A percentile compares a stretch with the other conserved stretches of the same genome.
phyloP scores from a whole-genome alignment of 805 yeast species.

The Teunomyces lycoperdinae region DNA sequence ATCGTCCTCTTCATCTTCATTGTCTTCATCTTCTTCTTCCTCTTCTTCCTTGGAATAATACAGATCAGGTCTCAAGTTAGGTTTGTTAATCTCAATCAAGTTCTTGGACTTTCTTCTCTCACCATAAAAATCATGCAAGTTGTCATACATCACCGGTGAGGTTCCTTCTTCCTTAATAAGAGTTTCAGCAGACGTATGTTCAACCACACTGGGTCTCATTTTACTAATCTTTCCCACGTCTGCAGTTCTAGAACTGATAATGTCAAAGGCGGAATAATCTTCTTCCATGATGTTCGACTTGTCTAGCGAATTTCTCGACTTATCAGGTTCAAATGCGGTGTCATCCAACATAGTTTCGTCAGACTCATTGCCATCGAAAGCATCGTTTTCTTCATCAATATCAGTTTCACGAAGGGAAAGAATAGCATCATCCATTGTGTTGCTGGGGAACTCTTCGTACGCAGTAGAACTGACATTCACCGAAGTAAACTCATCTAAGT shows the following conservation, averaged over 20 bases:
- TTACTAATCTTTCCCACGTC: conserved; percentile 26
- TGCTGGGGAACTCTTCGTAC: conserved; percentile 14
- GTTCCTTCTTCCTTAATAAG: conserved; percentile 12
- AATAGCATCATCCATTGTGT: conserved; percentile 6
- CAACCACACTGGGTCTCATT: conserved; percentile 22
- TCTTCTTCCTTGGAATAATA: background rate
- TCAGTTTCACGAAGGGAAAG: conserved; percentile 8
- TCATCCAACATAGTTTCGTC: conserved; percentile 21
- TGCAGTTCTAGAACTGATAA: conserved; percentile 28
- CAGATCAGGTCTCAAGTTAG: conserved; percentile 11
- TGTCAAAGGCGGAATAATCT: conserved; percentile 25
- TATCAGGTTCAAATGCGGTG: conserved; percentile 8
- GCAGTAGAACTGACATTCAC: conserved; percentile 15
- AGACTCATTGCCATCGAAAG: conserved; percentile 15
- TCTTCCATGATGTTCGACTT: conserved; percentile 11
- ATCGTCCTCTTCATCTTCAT: background rate
- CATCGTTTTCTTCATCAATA: conserved; percentile 21
- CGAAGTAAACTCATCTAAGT: conserved; percentile 15
- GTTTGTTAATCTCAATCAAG: conserved; percentile 10
- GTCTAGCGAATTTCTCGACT: conserved; percentile 6
- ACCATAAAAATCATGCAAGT: conserved; percentile 19
- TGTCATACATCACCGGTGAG: conserved; percentile 20
- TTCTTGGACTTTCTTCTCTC: conserved; percentile 7
- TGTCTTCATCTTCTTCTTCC: background rate
- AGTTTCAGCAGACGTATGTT: conserved; percentile 25